Evolutionary conservation across 176 grass and related monocot genomes (phyloP), one percentile per base, ranked within the genome.

Genomic region (Bromus sterilis): DNA sequence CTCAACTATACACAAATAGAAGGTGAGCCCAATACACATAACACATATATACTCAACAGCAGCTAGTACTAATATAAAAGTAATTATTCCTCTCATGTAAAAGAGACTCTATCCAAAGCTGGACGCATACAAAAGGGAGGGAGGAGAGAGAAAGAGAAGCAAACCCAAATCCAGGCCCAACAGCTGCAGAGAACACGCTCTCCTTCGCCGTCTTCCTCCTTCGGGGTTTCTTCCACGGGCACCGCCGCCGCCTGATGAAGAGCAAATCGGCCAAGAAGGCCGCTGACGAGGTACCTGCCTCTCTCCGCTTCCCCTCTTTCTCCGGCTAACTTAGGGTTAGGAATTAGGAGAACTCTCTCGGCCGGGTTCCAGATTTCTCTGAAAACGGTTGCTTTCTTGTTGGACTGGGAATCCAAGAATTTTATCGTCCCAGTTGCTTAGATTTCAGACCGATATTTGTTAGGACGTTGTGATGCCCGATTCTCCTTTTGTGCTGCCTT

Each of bases 231-330:
- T 78, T 75, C 66, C 56, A 72, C 56, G 42, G 67, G 56, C 74
- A 59, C 70, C 39, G 25, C 37, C 46, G 16, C 40, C 18, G 26
- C 35, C 65, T 35, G 40, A 86, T 86, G 84, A 86, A 81, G 84
- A 40, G 24, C 59, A 86, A 68, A 81, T 15, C 78, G 25, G 26
- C 71, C 57, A 76, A 75, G 78, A 80, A 80, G 69, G 46, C 56
- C 51, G 62, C 59, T 58, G 78, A 75, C 78, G 78, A 86, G 77
- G 84, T 80, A 75, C 70, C 16, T 31, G 21, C 10, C 39, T 39
- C 73, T 57, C 37, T 4, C 37, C 31, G 56, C 55, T 26, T 23
- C 16, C 11, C 24, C 28, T 32, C 25, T 63, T 83, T 56, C 33
- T 13, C 12, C 30, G 25, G 4, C 24, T 37, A 1, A 30, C 46